Conservation (phyloP, 2,329 filamentous ascomycete genomes). For the Lachnellula arida region DNA sequence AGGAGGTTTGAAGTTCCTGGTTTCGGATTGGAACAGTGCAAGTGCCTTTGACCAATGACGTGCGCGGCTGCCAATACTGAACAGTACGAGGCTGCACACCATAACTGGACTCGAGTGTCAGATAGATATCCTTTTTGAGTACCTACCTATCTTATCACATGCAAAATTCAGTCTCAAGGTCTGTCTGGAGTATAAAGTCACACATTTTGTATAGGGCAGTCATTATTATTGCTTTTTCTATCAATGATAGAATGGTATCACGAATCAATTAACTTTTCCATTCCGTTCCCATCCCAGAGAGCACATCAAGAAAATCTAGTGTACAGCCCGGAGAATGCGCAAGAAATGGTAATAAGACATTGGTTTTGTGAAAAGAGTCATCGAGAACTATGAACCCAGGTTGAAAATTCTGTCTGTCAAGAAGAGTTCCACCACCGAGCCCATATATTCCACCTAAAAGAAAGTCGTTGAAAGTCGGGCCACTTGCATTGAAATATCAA, state of each 20-base stretch:
- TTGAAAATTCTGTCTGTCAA: constrained; percentile 11
- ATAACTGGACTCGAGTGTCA: too few relatives aligned
- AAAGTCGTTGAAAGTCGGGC: constrained; percentile 29
- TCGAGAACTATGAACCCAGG: constrained; percentile 29
- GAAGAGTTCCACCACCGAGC: constrained; percentile 19
- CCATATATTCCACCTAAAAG: constrained; percentile 27
- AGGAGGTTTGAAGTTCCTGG: constrained; percentile 8
- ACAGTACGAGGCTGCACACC: too few relatives aligned
- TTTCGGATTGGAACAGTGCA: background rate
- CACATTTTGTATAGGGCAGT: background rate
- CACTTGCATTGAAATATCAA: constrained; percentile 18
- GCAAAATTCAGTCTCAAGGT: background rate
- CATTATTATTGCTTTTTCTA: constrained; percentile 13
- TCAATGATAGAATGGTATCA: constrained; percentile 23
- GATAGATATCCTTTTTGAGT: too few relatives aligned
- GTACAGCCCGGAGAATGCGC: constrained; percentile 35
- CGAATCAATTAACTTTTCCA: constrained; percentile 30
- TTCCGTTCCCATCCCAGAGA: constrained; percentile 29
- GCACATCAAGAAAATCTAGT: constrained; percentile 33
- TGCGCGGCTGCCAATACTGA: constrained; percentile 4
- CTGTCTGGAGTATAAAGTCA: too few relatives aligned
- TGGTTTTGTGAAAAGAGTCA: constrained; percentile 30
- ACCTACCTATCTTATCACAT: background rate
- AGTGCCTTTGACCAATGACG: constrained; percentile 16
- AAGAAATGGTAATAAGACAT: constrained; percentile 37